Percentiles rank a stretch among this genome's conserved stretches.
These are phyloP conservation scores for Diutina rugosa DNA, from an alignment of 1,139 yeast species.

Conservation along the genomic window DNA sequence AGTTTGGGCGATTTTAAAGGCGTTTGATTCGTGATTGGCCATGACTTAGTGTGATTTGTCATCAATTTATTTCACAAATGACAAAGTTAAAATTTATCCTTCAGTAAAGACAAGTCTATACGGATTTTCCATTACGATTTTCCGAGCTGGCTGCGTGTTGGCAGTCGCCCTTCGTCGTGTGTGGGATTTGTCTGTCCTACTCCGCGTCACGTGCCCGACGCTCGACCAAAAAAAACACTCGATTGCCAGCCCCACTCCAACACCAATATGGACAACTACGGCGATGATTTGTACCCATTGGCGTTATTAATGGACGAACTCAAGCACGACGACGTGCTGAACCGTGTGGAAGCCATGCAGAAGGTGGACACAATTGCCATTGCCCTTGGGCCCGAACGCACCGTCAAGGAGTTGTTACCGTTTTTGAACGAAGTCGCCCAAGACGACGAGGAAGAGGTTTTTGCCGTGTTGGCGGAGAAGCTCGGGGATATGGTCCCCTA, in stretches of 20 bases:
- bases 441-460: constrained; percentile 92
- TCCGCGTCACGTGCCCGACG: neutral
- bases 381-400: constrained; percentile 90
- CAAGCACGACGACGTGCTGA: constrained; percentile 85
- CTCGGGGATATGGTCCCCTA: constrained; percentile 72
- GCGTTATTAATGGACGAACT: constrained; percentile 95
- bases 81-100: no score
- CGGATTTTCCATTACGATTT: no score
- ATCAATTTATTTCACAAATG: no score
- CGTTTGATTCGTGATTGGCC: no score
- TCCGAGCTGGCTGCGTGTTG: no score
- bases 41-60: no score
- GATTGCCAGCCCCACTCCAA: neutral
- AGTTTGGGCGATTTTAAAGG: no score
- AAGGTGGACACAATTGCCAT: constrained; percentile 88
- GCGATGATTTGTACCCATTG: constrained; percentile 77
- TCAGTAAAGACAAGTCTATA: no score
- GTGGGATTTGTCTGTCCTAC: neutral
- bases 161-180: neutral
- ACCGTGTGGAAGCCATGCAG: constrained; percentile 91
- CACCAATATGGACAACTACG: constrained; percentile 22
- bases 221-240: neutral
- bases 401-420: constrained; percentile 80
- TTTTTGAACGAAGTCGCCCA: constrained; percentile 56
- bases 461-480: constrained; percentile 86